phyloP scores from a whole-genome alignment of 2,329 filamentous ascomycete species.

The Talaromyces sp. region DNA sequence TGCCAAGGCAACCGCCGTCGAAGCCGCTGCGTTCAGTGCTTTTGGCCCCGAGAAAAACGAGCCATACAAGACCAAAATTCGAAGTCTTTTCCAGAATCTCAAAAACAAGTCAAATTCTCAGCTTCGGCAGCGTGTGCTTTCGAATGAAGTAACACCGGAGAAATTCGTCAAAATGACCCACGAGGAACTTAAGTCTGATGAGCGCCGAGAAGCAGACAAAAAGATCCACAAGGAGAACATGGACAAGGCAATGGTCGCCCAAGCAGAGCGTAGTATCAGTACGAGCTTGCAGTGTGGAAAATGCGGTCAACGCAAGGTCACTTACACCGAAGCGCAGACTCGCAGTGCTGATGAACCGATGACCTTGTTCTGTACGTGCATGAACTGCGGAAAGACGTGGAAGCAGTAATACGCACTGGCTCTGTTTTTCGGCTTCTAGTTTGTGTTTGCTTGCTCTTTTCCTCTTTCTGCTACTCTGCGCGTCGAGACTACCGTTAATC shows the following conservation, averaged over 20 bases:
- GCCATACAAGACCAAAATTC: slow-evolving; percentile 81
- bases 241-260: slow-evolving; percentile 92
- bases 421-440: neutral
- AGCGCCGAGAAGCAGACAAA: slow-evolving; percentile 69
- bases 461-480: neutral
- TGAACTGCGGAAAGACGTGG: slow-evolving; percentile 45
- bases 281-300: slow-evolving; percentile 83
- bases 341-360: slow-evolving; percentile 86
- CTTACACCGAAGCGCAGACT: slow-evolving; percentile 94
- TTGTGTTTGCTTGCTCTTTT: slow-evolving; percentile 1
- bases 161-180: slow-evolving; percentile 80
- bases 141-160: slow-evolving; percentile 63
- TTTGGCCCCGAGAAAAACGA: slow-evolving; percentile 64
- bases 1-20: slow-evolving; percentile 60
- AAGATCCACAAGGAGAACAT: slow-evolving; percentile 86
- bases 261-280: slow-evolving; percentile 84
- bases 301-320: slow-evolving; percentile 89
- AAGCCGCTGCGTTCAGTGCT: slow-evolving; percentile 65
- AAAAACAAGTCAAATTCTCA: slow-evolving; percentile 84
- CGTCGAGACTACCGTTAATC: slow-evolving; percentile 12
- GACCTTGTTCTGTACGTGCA: slow-evolving; percentile 44
- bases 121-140: slow-evolving; percentile 69
- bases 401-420: slow-evolving; percentile 24
- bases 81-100: slow-evolving; percentile 88
- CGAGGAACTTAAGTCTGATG: slow-evolving; percentile 83